Evolutionary conservation across 2,329 filamentous ascomycete genomes (phyloP), one percentile per base, ranked within the genome.

Genomic region (Corinectria fuckeliana): DNA sequence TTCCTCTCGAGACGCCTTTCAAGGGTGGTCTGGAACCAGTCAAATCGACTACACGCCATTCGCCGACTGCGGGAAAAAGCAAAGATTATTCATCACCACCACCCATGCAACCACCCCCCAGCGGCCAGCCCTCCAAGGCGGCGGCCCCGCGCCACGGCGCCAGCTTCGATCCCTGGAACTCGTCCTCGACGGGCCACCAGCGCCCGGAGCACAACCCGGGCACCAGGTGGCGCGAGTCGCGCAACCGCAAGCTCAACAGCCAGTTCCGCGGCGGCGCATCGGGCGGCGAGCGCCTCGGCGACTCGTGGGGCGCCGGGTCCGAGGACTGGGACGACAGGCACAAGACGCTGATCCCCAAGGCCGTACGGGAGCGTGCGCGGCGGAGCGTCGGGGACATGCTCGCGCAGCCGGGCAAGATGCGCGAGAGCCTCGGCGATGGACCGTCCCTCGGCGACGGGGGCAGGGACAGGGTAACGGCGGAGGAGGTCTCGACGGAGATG

Each of bases 121-220:
- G 26, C 54, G 45, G 55, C 54, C 62, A 7, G 21, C 62, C 71
- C 0, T 63, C 72, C 56, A 76, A 70, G 59, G 74, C 76, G 28
- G 77, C 80, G 18, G 72, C 79, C 48, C 81, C 83, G 20, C 73
- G 70, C 32, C 74, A 77, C 69, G 74, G 76, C 23, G 75, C 76
- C 32, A 70, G 72, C 59, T 90, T 89, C 69, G 88, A 91, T 74
- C 81, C 86, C 5, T 91, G 88, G 87, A 92, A 92, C 76, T 88
- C 88, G 13, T 86, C 87, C 11, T 87, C 89, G 5, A 88, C 89
- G 1, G 91, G 91, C 44, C 92, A 97, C 73, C 93, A 96, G 76
- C 84, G 87, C 38, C 86, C 91, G 39, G 90, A 94, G 60, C 88
- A 86, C 59, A 77, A 80, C 3, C 81, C 89, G 1, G 84, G 85